Evolutionary conservation across 768 basidiomycete species (phyloP), one percentile per base, ranked within the genome.

Genomic region (Amanita brunnescens): DNA sequence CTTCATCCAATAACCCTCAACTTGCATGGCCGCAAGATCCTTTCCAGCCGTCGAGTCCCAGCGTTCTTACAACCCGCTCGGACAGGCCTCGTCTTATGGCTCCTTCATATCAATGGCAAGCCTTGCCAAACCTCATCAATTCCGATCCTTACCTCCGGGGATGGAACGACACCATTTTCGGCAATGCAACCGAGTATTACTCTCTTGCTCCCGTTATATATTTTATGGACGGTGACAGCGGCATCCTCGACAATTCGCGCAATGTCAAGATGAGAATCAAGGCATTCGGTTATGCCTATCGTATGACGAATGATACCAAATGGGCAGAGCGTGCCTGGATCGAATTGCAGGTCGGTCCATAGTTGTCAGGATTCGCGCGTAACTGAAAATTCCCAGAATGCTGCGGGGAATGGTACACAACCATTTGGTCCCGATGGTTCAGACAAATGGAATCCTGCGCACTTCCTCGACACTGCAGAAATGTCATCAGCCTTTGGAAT

Each of bases 401-500:
- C 85, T 24, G 82, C 83, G 45, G 85, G 87, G 5, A 85, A 88
- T 58, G 74, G 80, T 52, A 71, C 82, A 9, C 68, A 59, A 38
- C 59, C 66, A 5, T 97, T 90, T 64, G 92, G 92, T 16, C 73
- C 79, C 8, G 14, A 14, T 2, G 67, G 68, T 49, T 70, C 70
- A 47, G 76, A 79, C 51, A 80, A 72, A 60, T 99, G 95, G 96
- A 96, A 98, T 69, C 74, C 83, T 5, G 55, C 42, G 1, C 96
- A 99, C 68, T 98, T 97, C 79, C 83, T 98, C 41, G 95, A 95
- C 64, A 71, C 80, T 16, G 94, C 85, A n/a, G 95, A 97, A 66
- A 75, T 96, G 57, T 82, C 82, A 14, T 81, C 86, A 21, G 93
- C 91, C 4, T 98, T 85, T 61, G 96, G 78, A 26, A 87, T 93